Conservation (phyloP, 768 basidiomycete species). For the Hortiboletus flavorubellus region DNA sequence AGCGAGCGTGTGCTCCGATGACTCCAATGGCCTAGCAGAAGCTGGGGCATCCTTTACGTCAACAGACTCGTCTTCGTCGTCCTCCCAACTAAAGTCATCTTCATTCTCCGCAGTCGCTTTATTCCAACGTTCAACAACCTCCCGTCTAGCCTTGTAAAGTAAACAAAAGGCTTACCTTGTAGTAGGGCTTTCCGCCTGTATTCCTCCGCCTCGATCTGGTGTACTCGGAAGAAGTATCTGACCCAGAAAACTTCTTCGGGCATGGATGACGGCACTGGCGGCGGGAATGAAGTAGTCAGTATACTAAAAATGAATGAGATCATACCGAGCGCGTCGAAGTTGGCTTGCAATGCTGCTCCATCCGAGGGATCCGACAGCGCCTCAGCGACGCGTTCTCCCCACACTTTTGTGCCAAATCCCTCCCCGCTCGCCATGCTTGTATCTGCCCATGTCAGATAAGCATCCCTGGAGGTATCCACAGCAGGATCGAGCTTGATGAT, state of each 20-base stretch:
- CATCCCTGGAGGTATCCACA: conserved; percentile 51
- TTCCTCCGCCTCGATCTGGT: conserved; percentile 79
- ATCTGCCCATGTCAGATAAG: conserved; percentile 63
- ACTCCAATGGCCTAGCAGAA: conserved; percentile 12
- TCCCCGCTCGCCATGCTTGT: conserved; percentile 54
- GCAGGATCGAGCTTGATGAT: conserved; percentile 77
- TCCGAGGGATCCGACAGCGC: conserved; percentile 50
- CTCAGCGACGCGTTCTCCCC: conserved; percentile 48
- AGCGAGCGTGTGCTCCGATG: conserved; percentile 25
- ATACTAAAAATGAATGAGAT: conserved; percentile 15
- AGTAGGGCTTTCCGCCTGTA: conserved; percentile 74
- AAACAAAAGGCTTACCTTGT: conserved; percentile 45
- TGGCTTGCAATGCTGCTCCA: conserved; percentile 49
- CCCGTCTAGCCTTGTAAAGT: background rate
- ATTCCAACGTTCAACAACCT: conserved; percentile 5
- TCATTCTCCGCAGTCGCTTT: conserved; percentile 65
- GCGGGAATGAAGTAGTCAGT: conserved; percentile 3
- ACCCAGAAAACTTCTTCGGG: conserved; percentile 74
- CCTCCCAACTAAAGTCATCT: conserved; percentile 92
- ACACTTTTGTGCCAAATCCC: conserved; percentile 43
- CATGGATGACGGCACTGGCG: conserved; percentile 68
- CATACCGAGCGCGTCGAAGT: conserved; percentile 58
- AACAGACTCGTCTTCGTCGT: conserved; percentile 73
- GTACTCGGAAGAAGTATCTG: conserved; percentile 84
- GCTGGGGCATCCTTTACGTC: conserved; percentile 6